Evolutionary conservation across 768 basidiomycete species (phyloP), one percentile per base, ranked within the genome.

Genomic region (Panellus pusillus): DNA sequence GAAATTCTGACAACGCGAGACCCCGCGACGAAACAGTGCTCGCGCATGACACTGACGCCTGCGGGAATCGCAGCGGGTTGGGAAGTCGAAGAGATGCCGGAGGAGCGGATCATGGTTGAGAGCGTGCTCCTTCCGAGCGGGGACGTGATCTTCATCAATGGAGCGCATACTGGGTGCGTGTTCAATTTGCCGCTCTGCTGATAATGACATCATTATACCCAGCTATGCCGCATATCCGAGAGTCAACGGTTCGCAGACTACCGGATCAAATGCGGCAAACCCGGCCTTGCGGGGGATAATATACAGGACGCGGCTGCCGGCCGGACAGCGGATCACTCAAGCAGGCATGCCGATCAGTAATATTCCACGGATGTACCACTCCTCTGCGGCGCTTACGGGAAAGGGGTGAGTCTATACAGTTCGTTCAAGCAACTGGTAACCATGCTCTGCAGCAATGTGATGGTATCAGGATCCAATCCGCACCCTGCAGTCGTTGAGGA

Each of bases 401-500:
- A 69, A 68, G 42, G 82, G 73, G 15, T 52, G 44, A 15, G 45
- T 47, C 27, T 32, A 2, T 36, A 6, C n/a, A 9, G 13, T 29
- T 17, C 7, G 5, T 17, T 62, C 70, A 41, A 32, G 19, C 17
- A 14, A 3, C 15, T 14, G 71, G 73, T 42, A 14, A 35, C 14
- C 11, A 17, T 12, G 14, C 1, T 13, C 19, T 12, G 31, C 28
- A 47, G 73, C 12, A 72, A 75, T 46, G 64, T 83, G 55, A 69
- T 83, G 75, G 72, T 82, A 27, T 78, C 81, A 12, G 81, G 81
- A 20, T 80, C 80, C 36, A 83, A 82, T 55, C 81, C 81, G 41
- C 82, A 83, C 64, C 53, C 74, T 6, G 68, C 68, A 18, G 60
- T 74, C 58, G 76, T 75, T 67, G 36, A 38, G 17, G 42, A 40